phyloP scores from a whole-genome alignment of 192 early-diverging fungal species.

The Lunasporangiospora selenospora region DNA sequence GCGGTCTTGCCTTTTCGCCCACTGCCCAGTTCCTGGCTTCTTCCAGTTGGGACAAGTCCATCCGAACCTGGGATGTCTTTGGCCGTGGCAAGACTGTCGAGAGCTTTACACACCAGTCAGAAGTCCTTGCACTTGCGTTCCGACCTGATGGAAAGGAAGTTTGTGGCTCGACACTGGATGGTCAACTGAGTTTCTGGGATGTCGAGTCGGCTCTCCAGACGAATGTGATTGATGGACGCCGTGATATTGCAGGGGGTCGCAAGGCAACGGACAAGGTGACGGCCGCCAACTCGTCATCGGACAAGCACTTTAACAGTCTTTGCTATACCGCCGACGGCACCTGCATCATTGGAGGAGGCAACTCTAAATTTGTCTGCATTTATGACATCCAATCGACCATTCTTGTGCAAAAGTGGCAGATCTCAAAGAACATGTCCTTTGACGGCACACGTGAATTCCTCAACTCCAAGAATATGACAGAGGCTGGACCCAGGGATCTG shows the following conservation, averaged over 20 bases:
- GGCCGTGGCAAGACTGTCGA: constrained; percentile 82
- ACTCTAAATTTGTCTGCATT: constrained; percentile 95
- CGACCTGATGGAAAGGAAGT: constrained; percentile 92
- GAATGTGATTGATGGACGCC: constrained; percentile 86
- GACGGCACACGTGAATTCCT: constrained; percentile 93
- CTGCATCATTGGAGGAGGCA: constrained; percentile 92
- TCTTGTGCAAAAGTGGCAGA: constrained; percentile 89
- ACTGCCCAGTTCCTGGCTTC: constrained; percentile 82
- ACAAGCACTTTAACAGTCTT: constrained; percentile 91
- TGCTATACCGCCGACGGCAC: constrained; percentile 96
- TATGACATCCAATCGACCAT: constrained; percentile 81
- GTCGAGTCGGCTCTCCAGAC: constrained; percentile 74
- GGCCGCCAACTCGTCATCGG: constrained; percentile 81
- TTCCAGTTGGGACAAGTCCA: constrained; percentile 92
- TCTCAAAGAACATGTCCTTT: constrained; percentile 91
- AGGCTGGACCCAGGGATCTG: constrained; percentile 86
- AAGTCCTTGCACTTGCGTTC: constrained; percentile 88
- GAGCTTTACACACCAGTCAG: constrained; percentile 76
- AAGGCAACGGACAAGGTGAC: constrained; percentile 79
- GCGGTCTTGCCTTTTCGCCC: constrained; percentile 84
- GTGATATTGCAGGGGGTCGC: constrained; percentile 91
- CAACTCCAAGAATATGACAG: constrained; percentile 92
- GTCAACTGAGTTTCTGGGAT: constrained; percentile 95
- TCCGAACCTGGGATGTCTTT: constrained; percentile 95
- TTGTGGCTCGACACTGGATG: constrained; percentile 88